Conservation (phyloP, 257 asterid species). For the Solanum pennellii region DNA sequence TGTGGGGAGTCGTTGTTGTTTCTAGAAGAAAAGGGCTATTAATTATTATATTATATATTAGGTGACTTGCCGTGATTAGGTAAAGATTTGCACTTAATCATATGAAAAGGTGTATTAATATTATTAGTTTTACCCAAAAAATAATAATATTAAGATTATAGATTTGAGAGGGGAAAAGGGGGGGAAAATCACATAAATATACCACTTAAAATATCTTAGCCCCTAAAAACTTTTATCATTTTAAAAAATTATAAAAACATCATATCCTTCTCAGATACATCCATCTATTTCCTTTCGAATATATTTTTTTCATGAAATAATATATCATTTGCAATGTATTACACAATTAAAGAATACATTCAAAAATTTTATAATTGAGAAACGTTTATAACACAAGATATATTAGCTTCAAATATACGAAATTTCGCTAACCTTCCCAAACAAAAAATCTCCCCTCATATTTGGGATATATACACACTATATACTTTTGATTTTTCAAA, state of each 20-base stretch:
- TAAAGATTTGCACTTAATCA: not conserved
- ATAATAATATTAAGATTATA: not conserved
- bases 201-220: too few species aligned
- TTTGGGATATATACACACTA: not conserved
- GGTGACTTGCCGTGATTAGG: not conserved
- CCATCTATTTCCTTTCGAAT: too few species aligned
- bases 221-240: rapidly evolving
- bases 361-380: too few species aligned
- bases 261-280: too few species aligned
- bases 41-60: not conserved
- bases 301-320: too few species aligned
- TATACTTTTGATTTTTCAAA: not conserved
- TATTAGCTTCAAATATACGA: too few species aligned
- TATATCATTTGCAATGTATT: not conserved
- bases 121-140: not conserved
- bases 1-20: not conserved
- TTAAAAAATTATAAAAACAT: too few species aligned
- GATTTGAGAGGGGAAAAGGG: not conserved
- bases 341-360: too few species aligned
- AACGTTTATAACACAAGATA: too few species aligned
- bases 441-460: not conserved
- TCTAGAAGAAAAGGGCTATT: not conserved
- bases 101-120: not conserved
- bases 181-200: too few species aligned
- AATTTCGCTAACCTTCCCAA: not conserved